Evolutionary conservation across 495 filamentous ascomycete species (phyloP).

Genomic region (Annulohypoxylon maeteangense): DNA sequence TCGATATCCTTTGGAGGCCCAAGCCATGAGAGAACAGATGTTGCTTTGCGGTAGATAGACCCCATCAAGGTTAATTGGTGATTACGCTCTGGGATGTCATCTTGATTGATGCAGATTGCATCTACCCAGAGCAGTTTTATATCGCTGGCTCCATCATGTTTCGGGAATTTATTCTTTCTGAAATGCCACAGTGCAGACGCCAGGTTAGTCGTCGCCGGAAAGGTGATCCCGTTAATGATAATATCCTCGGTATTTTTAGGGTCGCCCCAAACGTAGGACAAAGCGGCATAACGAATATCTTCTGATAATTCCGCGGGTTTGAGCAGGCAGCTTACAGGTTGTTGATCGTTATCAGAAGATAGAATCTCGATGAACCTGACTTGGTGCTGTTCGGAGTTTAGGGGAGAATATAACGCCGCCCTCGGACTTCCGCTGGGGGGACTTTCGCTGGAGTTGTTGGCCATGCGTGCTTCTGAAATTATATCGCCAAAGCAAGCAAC

Average conservation of each 20-base stretch:
- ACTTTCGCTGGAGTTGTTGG: background rate
- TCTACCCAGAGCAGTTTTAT: background rate
- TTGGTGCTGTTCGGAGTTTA: background rate
- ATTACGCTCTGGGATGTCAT: too few species aligned
- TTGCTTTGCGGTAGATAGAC: too few species aligned
- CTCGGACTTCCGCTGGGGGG: background rate
- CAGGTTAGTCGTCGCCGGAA: background rate
- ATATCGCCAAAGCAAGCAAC: too few species aligned
- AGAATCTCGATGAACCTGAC: conserved; percentile 11
- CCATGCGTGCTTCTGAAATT: too few species aligned
- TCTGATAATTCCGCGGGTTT: background rate
- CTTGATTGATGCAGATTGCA: conserved; percentile 6
- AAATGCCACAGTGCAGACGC: conserved; percentile 15
- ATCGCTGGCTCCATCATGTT: too few species aligned
- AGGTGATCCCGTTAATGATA: conserved; percentile 14
- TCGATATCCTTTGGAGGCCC: too few species aligned
- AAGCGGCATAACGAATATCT: conserved; percentile 1
- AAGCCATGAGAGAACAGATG: too few species aligned
- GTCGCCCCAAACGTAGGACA: conserved; percentile 46
- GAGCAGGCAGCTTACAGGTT: background rate
- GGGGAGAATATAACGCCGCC: background rate
- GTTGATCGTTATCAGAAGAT: background rate
- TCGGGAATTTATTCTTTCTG: background rate
- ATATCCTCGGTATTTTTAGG: conserved; percentile 20
- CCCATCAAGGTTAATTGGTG: too few species aligned